These are phyloP conservation scores for Claviceps pusilla DNA, from an alignment of 2,329 filamentous ascomycete species.

Conservation along the genomic window DNA sequence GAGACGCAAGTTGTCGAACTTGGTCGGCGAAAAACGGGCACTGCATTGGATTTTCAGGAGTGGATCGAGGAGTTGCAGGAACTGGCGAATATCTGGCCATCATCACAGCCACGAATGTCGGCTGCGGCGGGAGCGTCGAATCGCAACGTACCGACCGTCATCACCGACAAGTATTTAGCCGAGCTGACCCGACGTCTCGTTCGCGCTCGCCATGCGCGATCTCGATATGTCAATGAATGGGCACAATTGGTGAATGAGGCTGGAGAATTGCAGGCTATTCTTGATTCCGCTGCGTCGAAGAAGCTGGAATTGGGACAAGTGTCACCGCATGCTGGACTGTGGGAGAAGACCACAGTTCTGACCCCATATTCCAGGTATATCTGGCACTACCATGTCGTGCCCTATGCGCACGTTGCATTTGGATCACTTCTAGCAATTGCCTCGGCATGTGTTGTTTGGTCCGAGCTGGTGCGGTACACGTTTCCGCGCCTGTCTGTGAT, in stretches of 20 bases:
- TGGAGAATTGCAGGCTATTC: conserved; percentile 58
- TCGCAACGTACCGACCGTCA: conserved; percentile 55
- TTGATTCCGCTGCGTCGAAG: conserved; percentile 71
- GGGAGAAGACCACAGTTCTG: conserved; percentile 44
- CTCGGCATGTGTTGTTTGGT: conserved; percentile 80
- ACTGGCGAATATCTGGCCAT: conserved; percentile 48
- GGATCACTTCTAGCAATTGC: conserved; percentile 58
- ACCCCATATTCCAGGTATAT: conserved; percentile 74
- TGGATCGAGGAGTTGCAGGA: conserved; percentile 95
- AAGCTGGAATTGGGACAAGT: conserved; percentile 58
- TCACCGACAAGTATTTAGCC: conserved; percentile 86
- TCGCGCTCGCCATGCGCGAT: conserved; percentile 67
- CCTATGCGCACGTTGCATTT: conserved; percentile 46
- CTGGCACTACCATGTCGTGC: conserved; percentile 58
- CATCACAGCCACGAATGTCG: conserved; percentile 34
- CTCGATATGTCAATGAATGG: conserved; percentile 78
- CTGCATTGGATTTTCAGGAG: conserved; percentile 60
- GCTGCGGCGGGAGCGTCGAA: conserved; percentile 27
- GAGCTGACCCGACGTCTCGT: conserved; percentile 72
- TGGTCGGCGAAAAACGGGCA: conserved; percentile 64
- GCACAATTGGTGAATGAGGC: conserved; percentile 61
- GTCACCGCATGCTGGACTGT: conserved; percentile 38
- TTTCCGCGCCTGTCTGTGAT: conserved; percentile 61
- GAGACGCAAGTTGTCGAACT: conserved; percentile 71
- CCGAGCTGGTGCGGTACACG: conserved; percentile 75